phyloP scores from a whole-genome alignment of 495 filamentous ascomycete species.

The Hypoxylon cercidicola region DNA sequence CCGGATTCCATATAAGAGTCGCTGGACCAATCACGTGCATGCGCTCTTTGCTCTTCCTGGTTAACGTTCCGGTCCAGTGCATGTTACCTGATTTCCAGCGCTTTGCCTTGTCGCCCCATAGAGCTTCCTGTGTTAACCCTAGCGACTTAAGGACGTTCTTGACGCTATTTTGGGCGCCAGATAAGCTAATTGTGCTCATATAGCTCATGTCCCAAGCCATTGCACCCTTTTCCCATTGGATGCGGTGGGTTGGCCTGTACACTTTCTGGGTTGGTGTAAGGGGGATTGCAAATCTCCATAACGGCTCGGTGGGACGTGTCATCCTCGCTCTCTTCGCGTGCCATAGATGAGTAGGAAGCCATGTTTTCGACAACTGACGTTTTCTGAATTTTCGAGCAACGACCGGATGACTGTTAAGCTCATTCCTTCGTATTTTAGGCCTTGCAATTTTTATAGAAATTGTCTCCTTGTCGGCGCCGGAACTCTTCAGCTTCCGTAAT shows the following conservation, averaged over 20 bases:
- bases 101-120: slow-evolving; percentile 69
- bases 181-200: slow-evolving; percentile 84
- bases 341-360: slow-evolving; percentile 94
- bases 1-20: slow-evolving; percentile 74
- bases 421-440: slow-evolving; percentile 77
- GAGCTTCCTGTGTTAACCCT: slow-evolving; percentile 66
- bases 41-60: slow-evolving; percentile 64
- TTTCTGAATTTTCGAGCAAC: slow-evolving; percentile 80
- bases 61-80: slow-evolving; percentile 72
- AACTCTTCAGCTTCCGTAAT: slow-evolving; percentile 62
- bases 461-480: slow-evolving; percentile 43
- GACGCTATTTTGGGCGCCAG: slow-evolving; percentile 71
- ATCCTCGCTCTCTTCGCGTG: slow-evolving; percentile 93
- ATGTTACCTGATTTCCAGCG: slow-evolving; percentile 82
- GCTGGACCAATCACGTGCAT: slow-evolving; percentile 76
- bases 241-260: slow-evolving; percentile 87
- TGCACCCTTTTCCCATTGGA: slow-evolving; percentile 66
- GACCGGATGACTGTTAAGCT: slow-evolving; percentile 71
- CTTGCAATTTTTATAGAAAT: slow-evolving; percentile 57
- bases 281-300: slow-evolving; percentile 91
- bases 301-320: slow-evolving; percentile 76
- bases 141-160: slow-evolving; percentile 71
- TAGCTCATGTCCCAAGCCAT: slow-evolving; percentile 96
- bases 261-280: slow-evolving; percentile 87
- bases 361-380: slow-evolving; percentile 87